Evolutionary conservation across 2,329 filamentous ascomycete species (phyloP), one percentile per base, ranked within the genome.

Genomic region (Aureobasidium sp.): DNA sequence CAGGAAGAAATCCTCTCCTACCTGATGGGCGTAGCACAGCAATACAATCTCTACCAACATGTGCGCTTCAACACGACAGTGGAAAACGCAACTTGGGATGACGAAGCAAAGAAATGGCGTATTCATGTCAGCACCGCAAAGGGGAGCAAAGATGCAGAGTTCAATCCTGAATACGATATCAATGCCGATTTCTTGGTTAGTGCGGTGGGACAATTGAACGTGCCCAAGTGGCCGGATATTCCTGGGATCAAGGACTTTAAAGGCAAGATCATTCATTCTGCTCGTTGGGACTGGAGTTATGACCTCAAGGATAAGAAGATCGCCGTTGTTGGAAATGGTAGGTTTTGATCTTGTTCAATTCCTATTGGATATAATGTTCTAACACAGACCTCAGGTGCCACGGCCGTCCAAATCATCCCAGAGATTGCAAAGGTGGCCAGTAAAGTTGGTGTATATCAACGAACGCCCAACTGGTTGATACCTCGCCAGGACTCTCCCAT

Each of bases 1-100:
- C 83, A 86, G 66, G 81, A 84, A 67, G 83, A 86, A 68, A 83
- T 86, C 22, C 73, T 82, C 37, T 75, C 79, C 24, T 85, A 86
- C 65, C 74, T 86, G 2, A 75, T 78, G 50, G 70, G 72, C 1
- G 73, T 84, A 14, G 82, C 82, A 5, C 74, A 80, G 62, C 80
- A 83, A 63, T 81, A 81, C 67, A 71, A 78, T 7, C 76, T 86
- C 0, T 82, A 81, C 68, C 77, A 77, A 58, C 79, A 85, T 67
- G 80, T 85, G 40, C 77, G 81, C 1, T 85, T 86, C 73, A 83
- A 82, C 66, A 81, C 79, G 0, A 71, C 74, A 0, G 82, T 85
- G 2, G 74, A 81, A 29, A 75, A 78, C 53, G 79, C 82, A 3
- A 73, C 71, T 1, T 86, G 83, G 83, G 77, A 84, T 61, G 81